phyloP scores from a whole-genome alignment of 2,329 filamentous ascomycete species.

The Diplodia scrobiculata region DNA sequence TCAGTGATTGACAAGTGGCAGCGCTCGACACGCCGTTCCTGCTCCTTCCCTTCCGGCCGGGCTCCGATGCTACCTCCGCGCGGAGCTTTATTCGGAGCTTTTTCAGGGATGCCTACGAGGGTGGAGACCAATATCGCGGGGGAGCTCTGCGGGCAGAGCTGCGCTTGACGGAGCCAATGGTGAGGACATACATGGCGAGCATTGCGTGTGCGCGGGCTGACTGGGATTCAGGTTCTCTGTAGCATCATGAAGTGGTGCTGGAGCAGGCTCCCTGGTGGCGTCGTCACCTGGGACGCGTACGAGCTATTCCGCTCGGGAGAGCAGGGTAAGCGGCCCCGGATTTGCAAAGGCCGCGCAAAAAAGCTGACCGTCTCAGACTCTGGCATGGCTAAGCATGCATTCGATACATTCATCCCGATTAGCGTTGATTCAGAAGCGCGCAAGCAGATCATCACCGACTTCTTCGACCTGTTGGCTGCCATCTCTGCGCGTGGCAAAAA shows the following conservation, averaged over 20 bases:
- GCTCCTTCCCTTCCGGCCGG: conserved; percentile 89
- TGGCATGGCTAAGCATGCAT: conserved; percentile 85
- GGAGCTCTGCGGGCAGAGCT: conserved; percentile 79
- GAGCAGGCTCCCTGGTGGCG: conserved; percentile 84
- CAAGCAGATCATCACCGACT: conserved; percentile 88
- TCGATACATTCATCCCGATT: conserved; percentile 93
- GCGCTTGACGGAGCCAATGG: conserved; percentile 90
- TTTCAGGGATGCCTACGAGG: conserved; percentile 70
- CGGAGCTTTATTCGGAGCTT: conserved; percentile 91
- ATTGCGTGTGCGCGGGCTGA: conserved; percentile 12
- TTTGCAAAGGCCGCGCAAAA: conserved; percentile 23
- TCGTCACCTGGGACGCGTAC: conserved; percentile 96
- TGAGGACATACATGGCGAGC: conserved; percentile 50
- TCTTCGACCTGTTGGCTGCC: conserved; percentile 89
- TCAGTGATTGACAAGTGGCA: conserved; percentile 45
- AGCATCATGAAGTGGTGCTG: conserved; percentile 98
- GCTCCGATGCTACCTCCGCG: conserved; percentile 80
- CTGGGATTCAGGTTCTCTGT: conserved; percentile 71
- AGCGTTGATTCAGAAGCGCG: conserved; percentile 86
- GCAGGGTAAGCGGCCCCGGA: conserved; percentile 63
- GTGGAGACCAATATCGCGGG: conserved; percentile 61
- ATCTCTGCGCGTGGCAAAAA: conserved; percentile 89
- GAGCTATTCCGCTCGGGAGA: conserved; percentile 95
- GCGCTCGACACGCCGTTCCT: conserved; percentile 90
- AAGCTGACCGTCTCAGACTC: conserved; percentile 65